A percentile compares a stretch with the other conserved stretches of the same genome.
Evolutionary conservation across 805 yeast species (phyloP).

Genomic region (Nakazawaea ernobii): DNA sequence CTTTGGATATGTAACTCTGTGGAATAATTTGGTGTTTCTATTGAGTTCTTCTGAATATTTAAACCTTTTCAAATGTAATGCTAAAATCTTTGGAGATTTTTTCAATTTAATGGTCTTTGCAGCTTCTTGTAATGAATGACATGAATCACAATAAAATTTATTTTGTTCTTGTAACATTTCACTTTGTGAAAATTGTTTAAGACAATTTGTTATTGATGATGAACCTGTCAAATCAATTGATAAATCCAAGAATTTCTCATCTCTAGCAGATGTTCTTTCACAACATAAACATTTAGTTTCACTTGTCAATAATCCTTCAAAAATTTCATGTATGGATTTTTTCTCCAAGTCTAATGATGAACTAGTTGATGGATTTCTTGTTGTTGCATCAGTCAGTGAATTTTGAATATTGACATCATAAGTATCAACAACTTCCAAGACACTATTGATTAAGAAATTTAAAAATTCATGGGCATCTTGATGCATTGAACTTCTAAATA

Average conservation of each 20-base stretch:
- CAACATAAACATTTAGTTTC: conserved; percentile 89
- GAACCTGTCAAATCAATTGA: conserved; percentile 78
- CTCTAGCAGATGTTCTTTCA: conserved; percentile 73
- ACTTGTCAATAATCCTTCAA: conserved; percentile 80
- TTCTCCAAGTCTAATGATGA: conserved; percentile 14
- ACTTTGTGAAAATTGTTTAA: conserved; percentile 76
- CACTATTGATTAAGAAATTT: conserved; percentile 72
- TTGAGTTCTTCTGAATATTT: conserved; percentile 82
- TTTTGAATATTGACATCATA: conserved; percentile 13
- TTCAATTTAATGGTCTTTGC: conserved; percentile 81
- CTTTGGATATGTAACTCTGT: conserved; percentile 76
- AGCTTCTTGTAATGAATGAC: conserved; percentile 90
- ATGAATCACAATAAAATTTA: conserved; percentile 88
- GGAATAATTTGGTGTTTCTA: conserved; percentile 79
- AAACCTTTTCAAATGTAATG: conserved; percentile 86
- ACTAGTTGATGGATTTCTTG: conserved; percentile 3
- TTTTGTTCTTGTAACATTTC: conserved; percentile 84
- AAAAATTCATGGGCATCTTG: conserved; percentile 98
- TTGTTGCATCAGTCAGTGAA: background rate
- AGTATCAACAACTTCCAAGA: conserved; percentile 46
- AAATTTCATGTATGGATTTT: conserved; percentile 61
- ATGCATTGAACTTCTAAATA: conserved; percentile 89
- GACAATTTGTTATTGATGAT: conserved; percentile 68
- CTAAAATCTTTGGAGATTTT: conserved; percentile 68
- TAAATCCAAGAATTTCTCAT: conserved; percentile 82